These are phyloP conservation scores for Endothia cerciana DNA, from an alignment of 2,329 filamentous ascomycete species.

Conservation along the genomic window DNA sequence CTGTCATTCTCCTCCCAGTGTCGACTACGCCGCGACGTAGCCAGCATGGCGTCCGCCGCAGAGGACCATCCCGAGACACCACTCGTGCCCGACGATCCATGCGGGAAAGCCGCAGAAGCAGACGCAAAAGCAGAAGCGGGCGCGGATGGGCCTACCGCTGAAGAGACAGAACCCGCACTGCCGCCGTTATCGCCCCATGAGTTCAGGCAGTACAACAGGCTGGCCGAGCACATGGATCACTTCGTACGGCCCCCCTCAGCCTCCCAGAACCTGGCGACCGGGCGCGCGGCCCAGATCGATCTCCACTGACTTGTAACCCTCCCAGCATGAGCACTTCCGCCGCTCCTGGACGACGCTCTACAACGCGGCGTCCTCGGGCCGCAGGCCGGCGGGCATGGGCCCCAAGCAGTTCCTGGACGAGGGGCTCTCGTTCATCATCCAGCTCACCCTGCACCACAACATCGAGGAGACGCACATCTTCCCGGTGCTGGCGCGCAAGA, in stretches of 20 bases:
- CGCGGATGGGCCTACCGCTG: background rate
- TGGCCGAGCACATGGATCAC: conserved; percentile 75
- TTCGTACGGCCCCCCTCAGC: conserved; percentile 56
- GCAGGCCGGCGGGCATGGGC: conserved; percentile 66
- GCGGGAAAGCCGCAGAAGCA: background rate
- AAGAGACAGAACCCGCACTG: conserved; percentile 38
- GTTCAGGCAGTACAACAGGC: conserved; percentile 71
- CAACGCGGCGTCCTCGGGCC: conserved; percentile 61
- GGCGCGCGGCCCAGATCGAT: too few relatives aligned
- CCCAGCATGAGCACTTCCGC: conserved; percentile 77
- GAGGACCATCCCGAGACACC: background rate
- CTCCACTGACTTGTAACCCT: background rate
- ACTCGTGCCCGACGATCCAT: background rate
- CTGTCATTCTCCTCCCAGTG: background rate
- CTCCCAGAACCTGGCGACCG: too few relatives aligned
- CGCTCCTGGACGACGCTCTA: conserved; percentile 73
- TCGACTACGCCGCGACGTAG: background rate
- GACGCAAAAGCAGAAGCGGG: too few relatives aligned
- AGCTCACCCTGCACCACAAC: conserved; percentile 76
- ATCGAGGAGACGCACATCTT: conserved; percentile 87
- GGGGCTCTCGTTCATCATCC: conserved; percentile 70
- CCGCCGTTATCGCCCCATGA: conserved; percentile 69
- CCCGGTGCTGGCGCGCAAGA: conserved; percentile 73
- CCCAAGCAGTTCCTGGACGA: conserved; percentile 69
- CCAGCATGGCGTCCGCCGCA: conserved; percentile 17